Evolutionary conservation across 352 stramenopile genomes (phyloP).

Genomic region (Plasmopara muralis): DNA sequence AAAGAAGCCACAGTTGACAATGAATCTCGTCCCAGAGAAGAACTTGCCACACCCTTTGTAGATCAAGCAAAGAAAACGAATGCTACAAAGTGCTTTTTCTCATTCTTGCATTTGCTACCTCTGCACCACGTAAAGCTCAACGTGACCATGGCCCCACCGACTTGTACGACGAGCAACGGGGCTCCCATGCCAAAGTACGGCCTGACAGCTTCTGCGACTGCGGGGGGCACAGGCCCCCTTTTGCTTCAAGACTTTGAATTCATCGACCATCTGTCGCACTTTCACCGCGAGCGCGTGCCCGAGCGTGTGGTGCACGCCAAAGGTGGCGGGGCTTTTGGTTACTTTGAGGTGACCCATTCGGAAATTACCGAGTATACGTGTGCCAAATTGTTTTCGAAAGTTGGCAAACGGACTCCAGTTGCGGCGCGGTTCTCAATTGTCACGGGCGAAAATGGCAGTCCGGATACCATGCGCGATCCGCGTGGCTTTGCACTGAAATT

Average conservation of each 20-base stretch:
- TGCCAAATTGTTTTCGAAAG: constrained; percentile 72
- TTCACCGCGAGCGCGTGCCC: constrained; percentile 27
- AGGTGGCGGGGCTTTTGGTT: constrained; percentile 81
- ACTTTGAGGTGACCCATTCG: constrained; percentile 84
- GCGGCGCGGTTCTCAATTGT: constrained; percentile 81
- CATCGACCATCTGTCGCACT: constrained; percentile 32
- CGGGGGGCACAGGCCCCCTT: constrained; percentile 17
- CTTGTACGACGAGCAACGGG: constrained; percentile 25
- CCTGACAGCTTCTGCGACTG: constrained; percentile 23
- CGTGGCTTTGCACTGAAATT: constrained; percentile 88
- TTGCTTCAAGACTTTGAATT: constrained; percentile 27
- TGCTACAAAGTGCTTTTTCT: background rate
- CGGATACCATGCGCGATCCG: constrained; percentile 78
- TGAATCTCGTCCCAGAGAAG: too few relatives aligned
- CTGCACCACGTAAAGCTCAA: background rate
- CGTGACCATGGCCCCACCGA: constrained; percentile 14
- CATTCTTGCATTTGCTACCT: background rate
- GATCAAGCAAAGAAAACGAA: background rate
- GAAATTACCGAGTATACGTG: constrained; percentile 59
- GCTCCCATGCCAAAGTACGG: constrained; percentile 23
- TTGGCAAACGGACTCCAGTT: constrained; percentile 82
- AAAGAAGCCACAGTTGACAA: too few relatives aligned
- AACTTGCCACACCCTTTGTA: too few relatives aligned
- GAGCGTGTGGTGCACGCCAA: constrained; percentile 33
- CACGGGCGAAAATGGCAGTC: constrained; percentile 48